These are phyloP conservation scores for Salix udensis DNA, from an alignment of 345 rosid genomes.

Conservation along the genomic window DNA sequence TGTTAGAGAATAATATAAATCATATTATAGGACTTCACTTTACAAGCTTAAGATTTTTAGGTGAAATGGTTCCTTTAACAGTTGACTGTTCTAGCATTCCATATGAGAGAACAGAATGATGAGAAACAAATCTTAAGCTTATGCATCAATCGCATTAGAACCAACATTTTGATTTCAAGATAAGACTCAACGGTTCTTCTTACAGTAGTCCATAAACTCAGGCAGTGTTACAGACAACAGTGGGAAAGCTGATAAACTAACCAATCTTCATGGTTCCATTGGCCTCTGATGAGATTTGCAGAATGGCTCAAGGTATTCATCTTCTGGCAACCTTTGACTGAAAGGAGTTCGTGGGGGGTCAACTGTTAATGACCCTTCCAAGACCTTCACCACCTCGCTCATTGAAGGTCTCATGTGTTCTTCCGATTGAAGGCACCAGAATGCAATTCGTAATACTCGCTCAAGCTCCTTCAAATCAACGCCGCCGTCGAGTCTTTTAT, in stretches of 20 bases:
- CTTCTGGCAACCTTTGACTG: conserved; percentile 29
- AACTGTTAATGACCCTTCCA: conserved; percentile 68
- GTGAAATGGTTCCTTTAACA: too few relatives aligned
- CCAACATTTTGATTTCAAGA: neutral
- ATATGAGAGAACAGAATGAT: neutral
- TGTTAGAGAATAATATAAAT: too few relatives aligned
- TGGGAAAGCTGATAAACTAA: neutral
- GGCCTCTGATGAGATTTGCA: conserved; percentile 18
- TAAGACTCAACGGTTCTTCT: neutral
- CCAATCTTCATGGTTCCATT: neutral
- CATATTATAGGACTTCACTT: too few relatives aligned
- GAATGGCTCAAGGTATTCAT: conserved; percentile 37
- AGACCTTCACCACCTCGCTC: conserved; percentile 74
- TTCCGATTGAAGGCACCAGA: conserved; percentile 76
- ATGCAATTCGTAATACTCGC: conserved; percentile 55
- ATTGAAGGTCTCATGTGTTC: conserved; percentile 68
- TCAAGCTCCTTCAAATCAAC: conserved; percentile 54
- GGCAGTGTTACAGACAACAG: conserved; percentile 18
- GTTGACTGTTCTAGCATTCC: neutral
- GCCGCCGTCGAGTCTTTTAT: conserved; percentile 38
- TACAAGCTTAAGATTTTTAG: too few relatives aligned
- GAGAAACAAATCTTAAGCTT: neutral
- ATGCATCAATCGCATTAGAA: neutral
- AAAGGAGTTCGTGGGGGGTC: conserved; percentile 75
- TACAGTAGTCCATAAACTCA: neutral